Conservation (phyloP, 306 rosid species). For the Prunus davidiana region DNA sequence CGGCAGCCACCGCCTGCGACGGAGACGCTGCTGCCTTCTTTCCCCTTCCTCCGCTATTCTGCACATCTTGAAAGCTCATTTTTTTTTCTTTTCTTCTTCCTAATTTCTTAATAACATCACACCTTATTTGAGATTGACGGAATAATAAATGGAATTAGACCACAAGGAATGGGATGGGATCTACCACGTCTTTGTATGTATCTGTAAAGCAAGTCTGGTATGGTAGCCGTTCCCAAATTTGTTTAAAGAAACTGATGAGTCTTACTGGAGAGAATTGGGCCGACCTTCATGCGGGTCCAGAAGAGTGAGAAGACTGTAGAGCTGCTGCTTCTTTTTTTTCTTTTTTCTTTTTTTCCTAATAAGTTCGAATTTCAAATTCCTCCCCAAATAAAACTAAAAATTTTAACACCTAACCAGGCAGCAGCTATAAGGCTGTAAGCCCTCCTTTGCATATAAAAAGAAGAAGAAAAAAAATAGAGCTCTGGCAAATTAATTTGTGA, state of each 20-base stretch:
- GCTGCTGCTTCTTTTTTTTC: too few relatives aligned
- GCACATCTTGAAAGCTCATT: constrained; percentile 74
- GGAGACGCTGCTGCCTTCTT: constrained; percentile 24
- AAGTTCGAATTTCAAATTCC: too few relatives aligned
- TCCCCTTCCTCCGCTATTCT: constrained; percentile 23
- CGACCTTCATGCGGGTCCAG: constrained; percentile 1
- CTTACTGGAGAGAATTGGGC: background rate
- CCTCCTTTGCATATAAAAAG: too few relatives aligned
- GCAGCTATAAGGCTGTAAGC: too few relatives aligned
- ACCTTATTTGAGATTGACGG: background rate
- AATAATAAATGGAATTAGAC: background rate
- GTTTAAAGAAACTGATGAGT: too few relatives aligned
- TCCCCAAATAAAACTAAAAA: too few relatives aligned
- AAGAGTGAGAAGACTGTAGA: background rate
- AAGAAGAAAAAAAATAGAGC: background rate
- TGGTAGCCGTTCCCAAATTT: background rate
- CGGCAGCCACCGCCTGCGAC: constrained; percentile 69
- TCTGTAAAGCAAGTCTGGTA: background rate
- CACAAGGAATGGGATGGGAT: background rate
- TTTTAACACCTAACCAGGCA: too few relatives aligned
- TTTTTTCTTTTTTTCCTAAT: too few relatives aligned
- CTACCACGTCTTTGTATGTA: background rate
- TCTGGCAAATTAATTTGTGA: background rate
- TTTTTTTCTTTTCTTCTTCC: background rate
- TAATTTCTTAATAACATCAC: background rate